These are phyloP conservation scores for Boletus bicolor DNA, from an alignment of 768 basidiomycete genomes.

Conservation along the genomic window DNA sequence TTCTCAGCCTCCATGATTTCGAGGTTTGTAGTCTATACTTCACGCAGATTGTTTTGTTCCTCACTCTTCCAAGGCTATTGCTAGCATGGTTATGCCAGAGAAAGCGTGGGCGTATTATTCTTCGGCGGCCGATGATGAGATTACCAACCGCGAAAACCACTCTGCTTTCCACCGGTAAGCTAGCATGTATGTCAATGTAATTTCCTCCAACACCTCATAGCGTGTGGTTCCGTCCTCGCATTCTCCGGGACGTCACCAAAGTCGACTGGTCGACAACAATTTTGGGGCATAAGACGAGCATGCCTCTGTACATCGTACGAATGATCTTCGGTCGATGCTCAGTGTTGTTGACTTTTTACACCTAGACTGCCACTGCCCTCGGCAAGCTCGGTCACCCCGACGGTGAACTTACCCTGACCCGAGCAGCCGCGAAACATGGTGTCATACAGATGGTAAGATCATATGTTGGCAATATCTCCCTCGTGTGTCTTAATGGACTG, in stretches of 20 bases:
- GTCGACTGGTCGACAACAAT: conserved; percentile 88
- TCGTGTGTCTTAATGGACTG: background rate
- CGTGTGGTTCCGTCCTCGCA: conserved; percentile 88
- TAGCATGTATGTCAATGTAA: background rate
- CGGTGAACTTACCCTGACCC: conserved; percentile 87
- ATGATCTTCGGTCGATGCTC: background rate
- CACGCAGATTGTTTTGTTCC: background rate
- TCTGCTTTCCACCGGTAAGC: conserved; percentile 82
- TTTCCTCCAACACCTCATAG: conserved; percentile 29
- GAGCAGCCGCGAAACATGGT: conserved; percentile 78
- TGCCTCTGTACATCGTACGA: conserved; percentile 80
- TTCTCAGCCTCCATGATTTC: conserved; percentile 92
- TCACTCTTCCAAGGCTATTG: conserved; percentile 60
- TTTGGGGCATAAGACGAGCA: conserved; percentile 66
- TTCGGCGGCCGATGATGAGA: conserved; percentile 95
- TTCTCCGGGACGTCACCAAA: conserved; percentile 77
- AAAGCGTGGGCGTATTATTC: conserved; percentile 98
- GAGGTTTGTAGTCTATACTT: conserved; percentile 49
- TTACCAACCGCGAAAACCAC: conserved; percentile 86
- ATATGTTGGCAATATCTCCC: background rate
- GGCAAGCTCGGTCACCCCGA: conserved; percentile 96
- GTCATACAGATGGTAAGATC: conserved; percentile 66
- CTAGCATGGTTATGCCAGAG: conserved; percentile 73
- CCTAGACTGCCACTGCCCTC: conserved; percentile 75
- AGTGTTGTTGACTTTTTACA: conserved; percentile 5